Evolutionary conservation across 2,329 filamentous ascomycete species (phyloP).

Genomic region (Apiospora rasikravindrae): DNA sequence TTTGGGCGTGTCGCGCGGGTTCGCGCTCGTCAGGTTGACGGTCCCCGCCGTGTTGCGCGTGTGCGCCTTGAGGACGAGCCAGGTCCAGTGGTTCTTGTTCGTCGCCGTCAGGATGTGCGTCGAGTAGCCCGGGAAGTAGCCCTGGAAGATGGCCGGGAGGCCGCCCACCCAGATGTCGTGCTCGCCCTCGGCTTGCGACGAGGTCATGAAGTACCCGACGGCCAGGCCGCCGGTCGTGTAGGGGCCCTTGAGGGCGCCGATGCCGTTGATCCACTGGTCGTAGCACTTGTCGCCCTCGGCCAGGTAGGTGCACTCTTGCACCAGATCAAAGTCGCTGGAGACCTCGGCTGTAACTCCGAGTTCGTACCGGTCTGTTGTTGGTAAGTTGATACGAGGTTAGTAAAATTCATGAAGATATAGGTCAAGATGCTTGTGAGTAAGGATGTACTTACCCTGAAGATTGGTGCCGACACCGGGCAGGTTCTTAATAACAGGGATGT

Average conservation of each 20-base stretch:
- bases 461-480: constrained; percentile 68
- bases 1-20: constrained; percentile 63
- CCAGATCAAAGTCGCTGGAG: constrained; percentile 38
- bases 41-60: constrained; percentile 62
- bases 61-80: constrained; percentile 60
- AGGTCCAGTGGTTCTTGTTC: constrained; percentile 44
- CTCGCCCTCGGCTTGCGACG: constrained; percentile 37
- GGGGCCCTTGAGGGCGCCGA: constrained; percentile 26
- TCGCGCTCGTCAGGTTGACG: constrained; percentile 59
- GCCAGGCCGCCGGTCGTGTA: constrained; percentile 53
- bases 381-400: neutral
- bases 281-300: constrained; percentile 40
- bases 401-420: neutral
- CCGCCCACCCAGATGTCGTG: constrained; percentile 40
- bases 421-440: neutral
- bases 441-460: constrained; percentile 46
- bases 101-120: constrained; percentile 32
- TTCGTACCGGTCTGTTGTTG: constrained; percentile 51
- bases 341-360: constrained; percentile 47
- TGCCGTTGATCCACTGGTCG: constrained; percentile 38
- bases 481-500: constrained; percentile 59
- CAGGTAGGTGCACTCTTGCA: constrained; percentile 38
- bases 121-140: constrained; percentile 41
- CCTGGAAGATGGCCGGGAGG: constrained; percentile 38
- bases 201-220: constrained; percentile 45